Percentiles rank a stretch among this genome's conserved stretches.
These are phyloP conservation scores for Ceratobasidium sp. DNA, from an alignment of 1,284 basidiomycete genomes.

Conservation along the genomic window DNA sequence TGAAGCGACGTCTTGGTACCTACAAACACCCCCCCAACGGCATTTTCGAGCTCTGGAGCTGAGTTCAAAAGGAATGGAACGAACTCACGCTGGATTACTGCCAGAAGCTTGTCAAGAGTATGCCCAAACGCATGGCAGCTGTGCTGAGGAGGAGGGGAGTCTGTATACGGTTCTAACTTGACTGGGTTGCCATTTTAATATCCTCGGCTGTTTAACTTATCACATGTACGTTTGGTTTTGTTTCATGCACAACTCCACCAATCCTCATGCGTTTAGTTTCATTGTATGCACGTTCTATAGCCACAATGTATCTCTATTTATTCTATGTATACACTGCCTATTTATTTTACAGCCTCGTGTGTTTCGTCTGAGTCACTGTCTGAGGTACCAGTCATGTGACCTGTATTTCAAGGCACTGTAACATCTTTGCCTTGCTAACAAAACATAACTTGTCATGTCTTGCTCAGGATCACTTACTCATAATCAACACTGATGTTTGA, in stretches of 20 bases:
- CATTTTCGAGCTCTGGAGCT: constrained; percentile 16
- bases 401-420: too few relatives aligned
- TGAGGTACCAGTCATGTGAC: too few relatives aligned
- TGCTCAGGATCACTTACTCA: too few relatives aligned
- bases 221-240: not conserved
- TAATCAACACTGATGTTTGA: too few relatives aligned
- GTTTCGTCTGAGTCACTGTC: too few relatives aligned
- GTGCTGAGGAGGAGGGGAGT: not conserved
- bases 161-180: not conserved
- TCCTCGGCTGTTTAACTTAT: not conserved
- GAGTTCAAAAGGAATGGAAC: constrained; percentile 21
- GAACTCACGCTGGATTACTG: constrained; percentile 2
- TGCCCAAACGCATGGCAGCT: constrained; percentile 25
- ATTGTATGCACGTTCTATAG: not conserved
- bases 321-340: not conserved
- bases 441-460: too few relatives aligned
- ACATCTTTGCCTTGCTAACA: too few relatives aligned
- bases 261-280: not conserved
- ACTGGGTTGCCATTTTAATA: not conserved
- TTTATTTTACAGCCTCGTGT: too few relatives aligned
- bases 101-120: constrained; percentile 24
- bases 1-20: constrained; percentile 24
- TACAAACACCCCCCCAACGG: constrained; percentile 22
- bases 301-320: not conserved
- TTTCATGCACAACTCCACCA: not conserved